Base-by-base conservation (phyloP, 129 eudicot species). In the Centella asiatica region DNA sequence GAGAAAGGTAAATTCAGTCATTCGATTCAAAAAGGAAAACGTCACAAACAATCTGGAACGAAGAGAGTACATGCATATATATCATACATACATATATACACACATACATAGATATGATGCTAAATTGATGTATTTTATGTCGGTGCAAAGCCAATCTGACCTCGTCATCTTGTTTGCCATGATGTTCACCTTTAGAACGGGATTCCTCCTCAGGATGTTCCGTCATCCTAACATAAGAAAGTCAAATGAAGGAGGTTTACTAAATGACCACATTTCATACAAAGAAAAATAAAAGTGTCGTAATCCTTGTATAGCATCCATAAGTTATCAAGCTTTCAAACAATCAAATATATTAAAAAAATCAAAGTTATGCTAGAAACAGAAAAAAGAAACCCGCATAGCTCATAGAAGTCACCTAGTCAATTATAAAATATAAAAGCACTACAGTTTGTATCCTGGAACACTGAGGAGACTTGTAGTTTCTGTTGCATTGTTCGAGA, bases 81-180 rank as follows among this genome's bases (percentile, higher is more conserved):
- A n/a, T n/a, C n/a, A n/a, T n/a, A n/a, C n/a, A 24, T 23, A 52
- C 33, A 52, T 23, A 49, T 15, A 52, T 25, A 11, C n/a, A 51
- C 1, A 47, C 17, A 34, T 52, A 26, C 32, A 23, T 28, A 28
- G 19, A 5, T 50, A 58, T 22, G 63, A 15, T 33, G 51, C 18
- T 40, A 6, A 20, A 33, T 44, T 27, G n/a, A 29, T 19, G 33
- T 5, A n/a, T n/a, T 18, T 37, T 17, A 39, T 32, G 4, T n/a
- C 55, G 32, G 58, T 62, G 31, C 52, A 51, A 31, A 53, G 52
- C 29, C 36, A 68, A 61, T 47, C 52, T 53, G 60, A 83, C 90
- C 85, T 87, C 92, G 22, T 83, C 88, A 32, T 83, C 89, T 60
- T 82, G 89, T 72, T 81, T 88, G 56, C 74, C 80, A 23, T 79